Base-by-base conservation (phyloP, 1,139 yeast genomes). In the Zygosaccharomyces pseudobailii region DNA sequence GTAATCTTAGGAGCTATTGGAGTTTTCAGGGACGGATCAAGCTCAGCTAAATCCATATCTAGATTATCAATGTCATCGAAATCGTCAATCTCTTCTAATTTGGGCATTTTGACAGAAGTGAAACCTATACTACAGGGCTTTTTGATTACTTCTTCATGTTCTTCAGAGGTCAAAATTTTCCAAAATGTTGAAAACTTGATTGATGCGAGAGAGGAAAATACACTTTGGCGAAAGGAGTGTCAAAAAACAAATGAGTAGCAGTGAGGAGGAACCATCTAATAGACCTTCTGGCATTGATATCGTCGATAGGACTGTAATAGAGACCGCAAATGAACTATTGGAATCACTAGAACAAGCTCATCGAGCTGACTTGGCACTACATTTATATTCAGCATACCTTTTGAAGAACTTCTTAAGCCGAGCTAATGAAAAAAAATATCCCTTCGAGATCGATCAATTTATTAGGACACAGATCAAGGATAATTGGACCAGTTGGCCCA, bases 11-110 rank as follows among this genome's bases (percentile, higher is more conserved):
- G 89, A 0, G 89, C 89, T 20, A 84, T 69, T 3, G 89, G 87
- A 0, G 90, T 83, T 40, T 67, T 75, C 52, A 84, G 69, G 39
- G 71, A 69, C 17, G 96, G 90, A 67, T 89, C 97, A 55, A 88
- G 84, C 71, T 89, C 90, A 7, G 95, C 94, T 36, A 90, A 75
- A 68, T 89, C 96, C 86, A 87, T 84, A 58, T 89, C 96, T 81
- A 88, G 74, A 70, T 87, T 82, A 65, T 89, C 97, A 69, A 90
- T 84, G 61, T 87, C 95, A 51, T 87, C 92, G 47, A 68, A 73
- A 66, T 87, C 95, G 54, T 80, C 82, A 56, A 89, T 81, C 62
- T 88, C 96, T 68, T 89, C 97, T 51, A 89, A 70, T 42, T 75
- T 76, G 20, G 95, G 95, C 82, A 82, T 83, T 47, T 68, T 71